Evolutionary conservation across 2,329 filamentous ascomycete species (phyloP), one percentile per base, ranked within the genome.

Genomic region (Helicocarpus griseus): DNA sequence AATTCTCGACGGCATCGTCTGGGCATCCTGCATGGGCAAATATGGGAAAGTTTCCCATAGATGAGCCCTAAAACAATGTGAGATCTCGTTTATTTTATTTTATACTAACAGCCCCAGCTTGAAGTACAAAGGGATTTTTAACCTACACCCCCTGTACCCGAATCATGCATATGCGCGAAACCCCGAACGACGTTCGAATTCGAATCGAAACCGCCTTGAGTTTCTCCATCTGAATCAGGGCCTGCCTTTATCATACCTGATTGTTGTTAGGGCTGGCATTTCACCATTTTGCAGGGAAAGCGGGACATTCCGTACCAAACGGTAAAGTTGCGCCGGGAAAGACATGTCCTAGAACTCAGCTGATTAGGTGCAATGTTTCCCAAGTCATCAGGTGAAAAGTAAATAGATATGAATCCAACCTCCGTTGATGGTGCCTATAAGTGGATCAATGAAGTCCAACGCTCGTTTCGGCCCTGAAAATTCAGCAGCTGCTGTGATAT

Each of bases 41-140:
- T 1, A 89, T 70, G 0, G 86, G 82, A 49, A 89, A 89, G 61
- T 87, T 87, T 13, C 85, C 86, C 14, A 88, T 68, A 3, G 82
- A 87, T 0, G 84, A 79, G 1, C 68, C 57, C 66, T 64, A 24
- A 67, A 61, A 9, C 66, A 48, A 49, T 33, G 28, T 38, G 33
- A 41, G n/a, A n/a, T n/a, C n/a, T n/a, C n/a, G n/a, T n/a, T n/a
- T n/a, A n/a, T n/a, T n/a, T n/a, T n/a, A n/a, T n/a, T n/a, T n/a
- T n/a, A n/a, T n/a, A n/a, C n/a, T 6, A 22, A 44, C 11, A 26
- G 21, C 14, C 17, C 2, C 9, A 35, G 5, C 26, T 11, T 8
- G 26, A n/a, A 6, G n/a, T 11, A 44, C n/a, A 13, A 44, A n/a
- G 4, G 8, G 22, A 31, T n/a, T n/a, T 48, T 29, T 21, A 26